phyloP scores from a whole-genome alignment of 306 rosid genomes.

The Carpinus viminea region DNA sequence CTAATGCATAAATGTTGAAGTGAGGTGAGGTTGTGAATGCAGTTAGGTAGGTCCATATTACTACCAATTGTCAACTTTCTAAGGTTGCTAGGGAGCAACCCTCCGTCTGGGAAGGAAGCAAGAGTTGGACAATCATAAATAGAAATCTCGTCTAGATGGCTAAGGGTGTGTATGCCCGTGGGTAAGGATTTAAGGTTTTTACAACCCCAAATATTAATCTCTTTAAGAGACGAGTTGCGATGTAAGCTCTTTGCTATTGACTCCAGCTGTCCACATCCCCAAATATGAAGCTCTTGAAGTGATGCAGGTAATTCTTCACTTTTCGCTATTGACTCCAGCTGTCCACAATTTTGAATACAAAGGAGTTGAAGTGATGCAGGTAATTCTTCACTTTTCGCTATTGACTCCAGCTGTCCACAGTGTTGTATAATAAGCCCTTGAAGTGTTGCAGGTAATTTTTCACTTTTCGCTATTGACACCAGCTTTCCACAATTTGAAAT shows the following conservation, averaged over 20 bases:
- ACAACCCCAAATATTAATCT: accelerated
- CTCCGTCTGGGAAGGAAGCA: constrained; percentile 14
- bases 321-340: not conserved
- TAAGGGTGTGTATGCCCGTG: constrained; percentile 10
- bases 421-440: too few species aligned
- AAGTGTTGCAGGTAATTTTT: too few species aligned
- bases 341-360: accelerated
- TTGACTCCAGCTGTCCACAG: too few species aligned
- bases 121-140: constrained; percentile 9
- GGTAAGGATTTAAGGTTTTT: constrained; percentile 5
- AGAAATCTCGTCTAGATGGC: not conserved
- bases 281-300: not conserved
- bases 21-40: constrained; percentile 15
- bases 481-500: too few species aligned
- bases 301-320: not conserved
- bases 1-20: not conserved
- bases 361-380: not conserved
- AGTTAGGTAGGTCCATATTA: not conserved
- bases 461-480: too few species aligned
- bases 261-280: not conserved
- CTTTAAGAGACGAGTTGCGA: not conserved
- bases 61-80: not conserved
- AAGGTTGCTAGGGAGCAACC: not conserved
- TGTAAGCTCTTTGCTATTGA: not conserved
- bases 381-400: not conserved